A percentile compares a stretch with the other conserved stretches of the same genome.
Conservation (phyloP, 345 rosid genomes). For the Rhodomyrtus tomentosa region DNA sequence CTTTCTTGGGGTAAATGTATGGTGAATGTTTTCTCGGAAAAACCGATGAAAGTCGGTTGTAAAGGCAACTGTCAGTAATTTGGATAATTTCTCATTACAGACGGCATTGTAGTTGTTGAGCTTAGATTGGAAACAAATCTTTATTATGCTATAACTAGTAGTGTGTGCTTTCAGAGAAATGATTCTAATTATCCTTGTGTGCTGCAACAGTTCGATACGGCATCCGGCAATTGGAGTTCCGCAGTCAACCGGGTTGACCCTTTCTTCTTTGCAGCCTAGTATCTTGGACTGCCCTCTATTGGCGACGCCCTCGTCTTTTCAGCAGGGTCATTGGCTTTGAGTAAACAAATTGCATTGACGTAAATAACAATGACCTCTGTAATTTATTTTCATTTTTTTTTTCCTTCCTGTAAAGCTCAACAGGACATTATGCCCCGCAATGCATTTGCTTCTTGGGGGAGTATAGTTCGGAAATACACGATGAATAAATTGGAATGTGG, state of each 20-base stretch:
- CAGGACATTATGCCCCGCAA: not conserved
- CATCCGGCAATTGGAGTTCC: slow-evolving; percentile 52
- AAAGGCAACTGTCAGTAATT: not conserved
- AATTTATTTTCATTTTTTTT: not conserved
- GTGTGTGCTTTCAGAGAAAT: not conserved
- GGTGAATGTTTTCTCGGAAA: not conserved
- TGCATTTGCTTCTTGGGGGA: not conserved
- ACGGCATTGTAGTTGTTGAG: not conserved
- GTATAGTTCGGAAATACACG: not conserved
- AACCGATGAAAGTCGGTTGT: not conserved
- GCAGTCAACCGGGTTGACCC: slow-evolving; percentile 50
- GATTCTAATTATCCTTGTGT: not conserved
- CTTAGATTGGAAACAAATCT: not conserved
- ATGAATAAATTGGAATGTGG: not conserved
- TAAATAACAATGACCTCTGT: not conserved
- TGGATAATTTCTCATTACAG: not conserved
- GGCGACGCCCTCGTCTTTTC: slow-evolving; percentile 20
- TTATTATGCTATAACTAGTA: not conserved
- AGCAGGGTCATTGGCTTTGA: slow-evolving; percentile 15
- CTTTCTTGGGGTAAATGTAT: not conserved
- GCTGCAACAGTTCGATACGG: slow-evolving; percentile 49
- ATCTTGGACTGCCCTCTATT: slow-evolving; percentile 48
- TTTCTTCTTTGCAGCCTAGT: slow-evolving; percentile 57
- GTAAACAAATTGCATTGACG: not conserved
- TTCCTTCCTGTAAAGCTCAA: slow-evolving; percentile 1